phyloP scores from a whole-genome alignment of 139 green algal genomes.

The Chlorella sorokiniana region DNA sequence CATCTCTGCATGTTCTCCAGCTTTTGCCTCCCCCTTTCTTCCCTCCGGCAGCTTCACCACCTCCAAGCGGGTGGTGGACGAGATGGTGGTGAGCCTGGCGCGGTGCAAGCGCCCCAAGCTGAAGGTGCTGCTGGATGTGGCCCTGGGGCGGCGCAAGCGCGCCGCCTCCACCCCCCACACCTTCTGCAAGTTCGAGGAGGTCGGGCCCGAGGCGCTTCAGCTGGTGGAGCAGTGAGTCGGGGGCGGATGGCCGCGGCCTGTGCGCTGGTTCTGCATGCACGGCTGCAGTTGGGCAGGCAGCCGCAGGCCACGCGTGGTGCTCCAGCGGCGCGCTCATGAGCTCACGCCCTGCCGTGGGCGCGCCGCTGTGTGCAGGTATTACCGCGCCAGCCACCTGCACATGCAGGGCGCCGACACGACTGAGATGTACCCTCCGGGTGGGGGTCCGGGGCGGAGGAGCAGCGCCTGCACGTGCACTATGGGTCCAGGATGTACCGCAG shows the following conservation, averaged over 20 bases:
- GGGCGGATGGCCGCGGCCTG: background rate
- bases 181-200: constrained; percentile 39
- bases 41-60: constrained; percentile 22
- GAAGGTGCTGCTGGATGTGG: background rate
- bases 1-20: background rate
- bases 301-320: too few species aligned
- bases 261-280: too few species aligned
- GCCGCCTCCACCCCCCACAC: constrained; percentile 11
- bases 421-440: constrained; percentile 40
- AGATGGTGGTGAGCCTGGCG: constrained; percentile 56
- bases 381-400: constrained; percentile 31
- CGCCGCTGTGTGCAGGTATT: constrained; percentile 6
- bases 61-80: constrained; percentile 41
- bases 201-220: constrained; percentile 29
- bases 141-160: constrained; percentile 27
- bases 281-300: too few species aligned
- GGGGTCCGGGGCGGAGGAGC: too few species aligned
- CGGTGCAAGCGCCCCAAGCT: constrained; percentile 54
- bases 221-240: constrained; percentile 22
- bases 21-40: background rate
- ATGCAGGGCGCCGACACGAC: background rate
- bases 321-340: too few species aligned
- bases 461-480: too few species aligned
- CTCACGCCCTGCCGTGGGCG: too few species aligned
- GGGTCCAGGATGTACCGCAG: background rate